Conservation (phyloP, 768 basidiomycete genomes). For the Tulasnella sp. region DNA sequence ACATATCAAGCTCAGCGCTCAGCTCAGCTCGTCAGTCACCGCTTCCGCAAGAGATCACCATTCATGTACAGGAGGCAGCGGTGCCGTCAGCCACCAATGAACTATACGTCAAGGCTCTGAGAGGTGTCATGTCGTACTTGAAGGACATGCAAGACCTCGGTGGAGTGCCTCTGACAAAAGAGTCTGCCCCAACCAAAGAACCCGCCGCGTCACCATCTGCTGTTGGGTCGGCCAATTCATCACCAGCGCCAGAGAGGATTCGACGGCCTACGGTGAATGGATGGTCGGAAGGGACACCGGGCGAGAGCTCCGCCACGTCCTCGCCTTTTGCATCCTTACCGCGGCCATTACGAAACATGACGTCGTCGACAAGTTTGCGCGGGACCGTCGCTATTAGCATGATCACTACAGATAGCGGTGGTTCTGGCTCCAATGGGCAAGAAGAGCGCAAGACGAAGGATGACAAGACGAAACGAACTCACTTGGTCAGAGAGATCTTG, state of each 20-base stretch:
- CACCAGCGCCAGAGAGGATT: slow-evolving; percentile 8
- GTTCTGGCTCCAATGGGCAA: slow-evolving; percentile 34
- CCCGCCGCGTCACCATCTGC: background rate
- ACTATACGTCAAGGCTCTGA: slow-evolving; percentile 61
- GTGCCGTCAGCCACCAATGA: slow-evolving; percentile 28
- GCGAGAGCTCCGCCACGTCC: background rate
- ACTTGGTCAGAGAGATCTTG: slow-evolving; percentile 83
- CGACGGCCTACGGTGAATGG: slow-evolving; percentile 39
- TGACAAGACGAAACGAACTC: slow-evolving; percentile 73
- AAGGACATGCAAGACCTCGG: slow-evolving; percentile 91
- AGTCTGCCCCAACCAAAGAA: background rate
- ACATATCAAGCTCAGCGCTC: background rate
- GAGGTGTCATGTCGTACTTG: slow-evolving; percentile 91
- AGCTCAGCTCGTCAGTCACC: slow-evolving; percentile 12
- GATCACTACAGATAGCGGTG: slow-evolving; percentile 52
- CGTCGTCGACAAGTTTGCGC: slow-evolving; percentile 51
- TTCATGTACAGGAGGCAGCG: background rate
- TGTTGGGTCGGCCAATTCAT: background rate
- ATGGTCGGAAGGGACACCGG: background rate
- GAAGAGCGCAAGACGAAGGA: slow-evolving; percentile 88
- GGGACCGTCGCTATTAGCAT: slow-evolving; percentile 59
- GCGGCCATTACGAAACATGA: slow-evolving; percentile 50
- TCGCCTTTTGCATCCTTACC: slow-evolving; percentile 22
- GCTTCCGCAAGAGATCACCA: slow-evolving; percentile 5
- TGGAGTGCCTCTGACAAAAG: slow-evolving; percentile 22